Base-by-base conservation (phyloP, 2,329 filamentous ascomycete species). In the Arthrobotrys sphaeroides region DNA sequence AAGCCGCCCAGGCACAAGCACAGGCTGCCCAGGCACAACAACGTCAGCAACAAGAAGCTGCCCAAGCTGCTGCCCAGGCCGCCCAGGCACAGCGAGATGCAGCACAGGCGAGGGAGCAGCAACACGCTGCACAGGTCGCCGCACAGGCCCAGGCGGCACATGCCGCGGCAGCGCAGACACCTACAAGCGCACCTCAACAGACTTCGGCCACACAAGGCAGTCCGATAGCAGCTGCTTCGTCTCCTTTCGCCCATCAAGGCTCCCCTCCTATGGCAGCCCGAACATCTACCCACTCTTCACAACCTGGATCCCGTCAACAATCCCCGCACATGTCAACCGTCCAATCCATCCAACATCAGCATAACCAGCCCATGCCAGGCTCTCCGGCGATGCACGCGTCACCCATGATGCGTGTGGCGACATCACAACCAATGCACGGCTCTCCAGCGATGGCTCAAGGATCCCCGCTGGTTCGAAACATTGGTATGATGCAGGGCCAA, bases 341-440 rank as follows among this genome's bases (percentile, higher is more conserved):
- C 45, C 73, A 77, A 38, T 67, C 65, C 5, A 61, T 72, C 9
- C 60, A 72, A 47, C 65, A 72, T 55, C 65, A 70, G 66, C 73
- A 77, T 33, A 57, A 51, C 31, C 73, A 72, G 18, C 65, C 66
- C 9, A 70, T 77, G 59, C 73, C 73, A 13, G 49, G 61, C 42
- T 77, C 73, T 47, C 73, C 73, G 13, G 73, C 67, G 3, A 77
- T 77, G 73, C 73, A 72, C 26, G 66, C 73, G 49, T 72, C 73
- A 28, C 72, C 72, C 10, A 75, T 75, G 72, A 75, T 75, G 64
- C 64, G 72, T 16, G 51, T 55, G 51, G 45, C 72, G 18, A 57
- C 53, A 3, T 77, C 73, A 12, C 66, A 70, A 42, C 43, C 60
- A 6, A 77, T 77, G 66, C 73, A 77, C 22, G 40, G 57, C 13